A percentile compares a stretch with the other conserved stretches of the same genome.
Evolutionary conservation across 495 filamentous ascomycete species (phyloP).

Genomic region (Neurospora tetraspora): DNA sequence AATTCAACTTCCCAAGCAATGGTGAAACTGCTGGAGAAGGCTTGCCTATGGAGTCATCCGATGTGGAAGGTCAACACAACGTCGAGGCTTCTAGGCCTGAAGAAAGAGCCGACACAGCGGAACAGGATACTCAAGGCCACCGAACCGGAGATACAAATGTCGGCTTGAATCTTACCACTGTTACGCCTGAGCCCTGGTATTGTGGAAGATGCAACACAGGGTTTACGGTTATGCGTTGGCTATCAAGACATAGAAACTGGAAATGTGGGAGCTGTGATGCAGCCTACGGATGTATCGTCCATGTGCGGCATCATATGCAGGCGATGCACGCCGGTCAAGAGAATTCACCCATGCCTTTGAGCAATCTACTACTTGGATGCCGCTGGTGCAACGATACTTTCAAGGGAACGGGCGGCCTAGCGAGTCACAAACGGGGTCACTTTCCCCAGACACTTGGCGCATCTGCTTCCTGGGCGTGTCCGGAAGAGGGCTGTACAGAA

Average conservation of each 20-base stretch:
- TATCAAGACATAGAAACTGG: background rate
- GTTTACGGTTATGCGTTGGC: accelerated
- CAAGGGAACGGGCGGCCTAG: no score
- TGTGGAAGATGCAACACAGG: background rate
- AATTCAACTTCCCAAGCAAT: background rate
- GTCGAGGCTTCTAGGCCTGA: background rate
- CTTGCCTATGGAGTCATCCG: background rate
- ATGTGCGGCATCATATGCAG: background rate
- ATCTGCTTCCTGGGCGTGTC: background rate
- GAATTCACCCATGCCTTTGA: background rate
- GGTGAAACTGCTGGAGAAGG: background rate
- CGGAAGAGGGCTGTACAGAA: background rate
- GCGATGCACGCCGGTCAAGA: background rate
- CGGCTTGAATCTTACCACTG: background rate
- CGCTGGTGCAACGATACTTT: background rate
- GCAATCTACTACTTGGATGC: background rate
- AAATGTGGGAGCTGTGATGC: background rate
- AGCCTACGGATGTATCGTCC: background rate
- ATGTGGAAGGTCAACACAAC: background rate
- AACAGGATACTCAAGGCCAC: background rate
- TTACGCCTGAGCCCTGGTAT: background rate
- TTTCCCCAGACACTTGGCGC: no score
- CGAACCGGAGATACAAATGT: background rate
- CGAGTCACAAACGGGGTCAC: no score
- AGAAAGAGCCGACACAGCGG: background rate